phyloP scores from a whole-genome alignment of 176 grass and related monocot genomes.

The Avena insularis region DNA sequence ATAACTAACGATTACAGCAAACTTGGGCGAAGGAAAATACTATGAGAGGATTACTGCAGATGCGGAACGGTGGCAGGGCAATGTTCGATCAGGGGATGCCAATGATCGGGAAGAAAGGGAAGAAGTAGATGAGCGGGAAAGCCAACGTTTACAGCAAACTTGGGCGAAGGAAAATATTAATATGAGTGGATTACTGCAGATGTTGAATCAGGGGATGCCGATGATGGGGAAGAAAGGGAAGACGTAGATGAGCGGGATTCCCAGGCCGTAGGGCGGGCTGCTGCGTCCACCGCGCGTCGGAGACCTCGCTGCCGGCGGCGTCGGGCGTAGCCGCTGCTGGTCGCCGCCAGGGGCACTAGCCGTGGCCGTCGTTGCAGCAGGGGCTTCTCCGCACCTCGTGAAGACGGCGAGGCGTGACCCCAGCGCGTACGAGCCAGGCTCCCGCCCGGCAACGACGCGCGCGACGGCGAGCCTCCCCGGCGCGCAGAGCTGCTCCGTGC shows the following conservation, averaged over 20 bases:
- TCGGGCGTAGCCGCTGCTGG: too few species aligned
- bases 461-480: conserved; percentile 33
- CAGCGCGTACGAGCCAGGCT: conserved; percentile 25
- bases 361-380: not conserved
- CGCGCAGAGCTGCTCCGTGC: conserved; percentile 52
- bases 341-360: not conserved
- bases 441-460: conserved; percentile 14
- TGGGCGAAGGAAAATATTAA: not conserved
- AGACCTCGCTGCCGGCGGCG: not conserved
- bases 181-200: too few species aligned
- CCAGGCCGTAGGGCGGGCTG: conserved; percentile 17
- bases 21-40: not conserved
- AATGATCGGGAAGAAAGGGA: conserved; percentile 60
- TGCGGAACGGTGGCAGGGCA: too few species aligned
- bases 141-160: not conserved
- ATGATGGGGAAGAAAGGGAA: conserved; percentile 63
- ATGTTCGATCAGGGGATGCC: conserved; percentile 43
- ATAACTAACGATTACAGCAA: not conserved
- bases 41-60: not conserved
- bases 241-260: conserved; percentile 53
- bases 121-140: conserved; percentile 54
- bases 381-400: conserved; percentile 18
- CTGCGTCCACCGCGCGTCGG: not conserved
- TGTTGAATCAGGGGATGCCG: conserved; percentile 43
- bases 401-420: conserved; percentile 50